A percentile compares a stretch with the other conserved stretches of the same genome.
These are phyloP conservation scores for Erysimum cheiri DNA, from an alignment of 441 rosid genomes.

Conservation along the genomic window DNA sequence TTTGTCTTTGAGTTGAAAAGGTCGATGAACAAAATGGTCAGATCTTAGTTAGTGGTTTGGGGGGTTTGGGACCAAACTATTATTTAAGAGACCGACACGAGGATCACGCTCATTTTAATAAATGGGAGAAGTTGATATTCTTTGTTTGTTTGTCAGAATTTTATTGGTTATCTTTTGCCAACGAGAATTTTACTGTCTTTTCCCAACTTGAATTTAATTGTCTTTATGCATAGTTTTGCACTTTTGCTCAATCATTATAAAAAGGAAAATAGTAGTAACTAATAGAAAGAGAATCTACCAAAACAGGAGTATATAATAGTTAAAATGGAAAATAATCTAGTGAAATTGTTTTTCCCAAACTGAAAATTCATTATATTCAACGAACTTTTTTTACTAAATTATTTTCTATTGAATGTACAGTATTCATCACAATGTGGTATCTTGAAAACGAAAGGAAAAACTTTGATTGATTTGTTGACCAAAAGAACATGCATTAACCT, in stretches of 20 bases:
- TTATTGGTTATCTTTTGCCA: conserved; percentile 25
- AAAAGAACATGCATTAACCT: neutral
- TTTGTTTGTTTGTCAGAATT: conserved; percentile 5
- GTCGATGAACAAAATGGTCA: conserved; percentile 23
- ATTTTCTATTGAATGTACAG: neutral
- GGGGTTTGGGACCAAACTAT: neutral
- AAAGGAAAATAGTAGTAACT: conserved; percentile 1
- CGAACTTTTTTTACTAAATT: neutral
- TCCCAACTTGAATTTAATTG: neutral
- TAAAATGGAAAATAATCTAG: neutral
- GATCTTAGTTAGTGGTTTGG: conserved; percentile 25
- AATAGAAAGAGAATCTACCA: neutral
- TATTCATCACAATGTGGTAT: neutral
- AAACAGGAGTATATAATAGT: neutral
- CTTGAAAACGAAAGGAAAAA: conserved; percentile 2
- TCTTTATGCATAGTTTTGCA: conserved; percentile 7
- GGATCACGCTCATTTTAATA: conserved; percentile 17
- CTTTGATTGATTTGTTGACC: neutral
- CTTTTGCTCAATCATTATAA: conserved; percentile 2
- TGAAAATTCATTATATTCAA: neutral
- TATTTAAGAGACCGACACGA: conserved; percentile 26
- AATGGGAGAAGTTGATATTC: conserved; percentile 11
- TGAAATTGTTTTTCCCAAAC: neutral
- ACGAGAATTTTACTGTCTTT: neutral
- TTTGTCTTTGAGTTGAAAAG: conserved; percentile 20